A percentile compares a stretch with the other conserved stretches of the same genome.
Conservation (phyloP, 1,284 basidiomycete species). For the Pseudozyma pruni region DNA sequence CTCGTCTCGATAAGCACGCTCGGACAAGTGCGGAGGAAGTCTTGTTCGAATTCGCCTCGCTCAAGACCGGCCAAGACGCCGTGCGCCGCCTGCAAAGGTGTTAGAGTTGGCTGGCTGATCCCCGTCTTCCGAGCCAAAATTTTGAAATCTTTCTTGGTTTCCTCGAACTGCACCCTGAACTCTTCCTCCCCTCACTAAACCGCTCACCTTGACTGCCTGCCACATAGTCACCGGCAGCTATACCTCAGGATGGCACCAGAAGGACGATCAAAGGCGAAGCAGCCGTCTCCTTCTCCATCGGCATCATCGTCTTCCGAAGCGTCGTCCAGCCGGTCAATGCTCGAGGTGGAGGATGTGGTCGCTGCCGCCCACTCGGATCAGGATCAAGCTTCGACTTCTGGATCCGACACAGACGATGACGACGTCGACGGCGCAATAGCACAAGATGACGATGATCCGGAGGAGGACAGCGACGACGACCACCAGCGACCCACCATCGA, state of each 20-base stretch:
- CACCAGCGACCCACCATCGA: conserved; percentile 9
- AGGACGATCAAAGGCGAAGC: neutral
- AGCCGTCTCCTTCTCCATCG: conserved; percentile 4
- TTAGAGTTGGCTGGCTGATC: neutral
- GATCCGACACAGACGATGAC: neutral
- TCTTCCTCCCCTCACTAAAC: neutral
- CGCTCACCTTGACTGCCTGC: neutral
- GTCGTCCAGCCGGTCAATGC: conserved; percentile 23
- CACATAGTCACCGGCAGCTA: neutral
- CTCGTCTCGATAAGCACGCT: neutral
- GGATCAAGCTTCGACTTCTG: neutral
- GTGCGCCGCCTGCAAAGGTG: too few relatives aligned
- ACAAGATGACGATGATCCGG: neutral
- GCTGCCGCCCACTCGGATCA: neutral
- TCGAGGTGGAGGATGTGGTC: conserved; percentile 11
- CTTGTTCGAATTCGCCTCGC: conserved; percentile 1
- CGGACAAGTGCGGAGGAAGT: neutral
- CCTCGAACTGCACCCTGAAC: conserved; percentile 4
- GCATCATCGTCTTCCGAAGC: conserved; percentile 16
- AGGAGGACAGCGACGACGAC: conserved; percentile 5
- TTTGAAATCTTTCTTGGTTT: conserved; percentile 28
- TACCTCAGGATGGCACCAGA: conserved; percentile 9
- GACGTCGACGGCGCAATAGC: neutral
- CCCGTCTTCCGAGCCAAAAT: conserved; percentile 26
- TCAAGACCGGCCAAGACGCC: conserved; percentile 25